phyloP scores from a whole-genome alignment of 768 basidiomycete species.

The Rhodotorula kratochvilovae region DNA sequence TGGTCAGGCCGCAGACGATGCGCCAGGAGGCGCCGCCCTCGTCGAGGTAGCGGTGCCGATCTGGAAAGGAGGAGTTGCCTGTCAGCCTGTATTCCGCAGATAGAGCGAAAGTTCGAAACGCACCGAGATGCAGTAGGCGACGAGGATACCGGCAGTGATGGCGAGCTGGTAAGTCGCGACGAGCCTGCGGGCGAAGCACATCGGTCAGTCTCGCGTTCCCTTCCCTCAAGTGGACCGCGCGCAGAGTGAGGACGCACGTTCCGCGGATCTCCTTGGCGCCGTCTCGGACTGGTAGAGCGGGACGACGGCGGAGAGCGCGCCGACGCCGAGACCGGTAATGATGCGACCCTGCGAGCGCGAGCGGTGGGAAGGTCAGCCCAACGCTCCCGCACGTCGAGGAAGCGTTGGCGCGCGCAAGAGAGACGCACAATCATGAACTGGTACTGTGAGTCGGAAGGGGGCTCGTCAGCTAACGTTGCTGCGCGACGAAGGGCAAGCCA shows the following conservation, averaged over 20 bases:
- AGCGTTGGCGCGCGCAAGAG: background rate
- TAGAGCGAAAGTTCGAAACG: background rate
- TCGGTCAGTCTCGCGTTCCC: background rate
- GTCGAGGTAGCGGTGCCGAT: slow-evolving; percentile 59
- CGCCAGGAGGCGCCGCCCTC: slow-evolving; percentile 59
- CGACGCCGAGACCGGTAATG: slow-evolving; percentile 64
- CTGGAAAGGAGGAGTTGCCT: slow-evolving; percentile 46
- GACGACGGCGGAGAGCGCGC: slow-evolving; percentile 63
- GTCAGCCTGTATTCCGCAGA: no score
- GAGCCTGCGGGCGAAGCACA: background rate
- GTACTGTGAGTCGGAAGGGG: no score
- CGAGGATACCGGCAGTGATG: slow-evolving; percentile 57
- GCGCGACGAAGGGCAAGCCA: background rate
- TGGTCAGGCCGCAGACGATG: slow-evolving; percentile 58
- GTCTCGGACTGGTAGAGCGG: slow-evolving; percentile 72
- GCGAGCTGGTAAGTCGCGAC: slow-evolving; percentile 52
- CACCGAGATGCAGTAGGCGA: slow-evolving; percentile 45
- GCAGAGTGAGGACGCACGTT: slow-evolving; percentile 45
- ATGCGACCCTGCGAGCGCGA: slow-evolving; percentile 47
- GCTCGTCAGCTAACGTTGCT: no score
- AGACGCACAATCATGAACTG: slow-evolving; percentile 1
- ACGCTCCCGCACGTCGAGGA: background rate
- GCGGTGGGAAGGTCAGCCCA: background rate
- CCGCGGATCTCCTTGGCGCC: slow-evolving; percentile 69
- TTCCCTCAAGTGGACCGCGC: background rate